Evolutionary conservation across 1,284 basidiomycete genomes (phyloP), one percentile per base, ranked within the genome.

Genomic region (Tylopilus sp.): DNA sequence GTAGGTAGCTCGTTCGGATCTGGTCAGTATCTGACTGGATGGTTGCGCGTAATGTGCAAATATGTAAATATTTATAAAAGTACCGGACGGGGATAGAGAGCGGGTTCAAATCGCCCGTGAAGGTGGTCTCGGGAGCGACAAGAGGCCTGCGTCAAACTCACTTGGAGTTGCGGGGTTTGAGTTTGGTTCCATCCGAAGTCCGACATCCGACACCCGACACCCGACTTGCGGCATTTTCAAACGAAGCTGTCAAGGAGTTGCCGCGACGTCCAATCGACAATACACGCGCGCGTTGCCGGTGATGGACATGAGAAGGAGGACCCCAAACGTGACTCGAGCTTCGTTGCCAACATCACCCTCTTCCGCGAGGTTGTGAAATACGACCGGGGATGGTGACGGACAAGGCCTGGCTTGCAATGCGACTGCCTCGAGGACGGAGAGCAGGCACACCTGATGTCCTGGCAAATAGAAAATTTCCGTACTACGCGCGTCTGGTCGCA

Each of bases 371-470:
- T 52, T 23, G 48, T 55, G 46, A 50, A 45, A 45, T 47, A 31
- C 34, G 30, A 28, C 18, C n/a, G 35, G 45, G 49, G 51, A 51
- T 41, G 46, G 53, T 49, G 59, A 65, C 41, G 41, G 48, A 54
- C 44, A 51, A 48, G 49, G 35, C 49, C 48, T 40, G 35, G 46
- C 41, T 41, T 55, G 55, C 63, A 68, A 65, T 53, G 65, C 56
- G 61, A 61, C 52, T 57, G 55, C 63, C 63, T 67, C 65, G 67
- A 65, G 63, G 63, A 68, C 52, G 64, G 54, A 53, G 52, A 7
- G 59, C 65, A 68, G 64, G 59, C 60, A 63, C 49, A 44, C 15
- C 43, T 60, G 49, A 53, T 50, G 48, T 34, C 42, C 51, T 55
- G 59, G 53, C 46, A 55, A 64, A 48, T 41, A 62, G 35, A 61